Conservation (phyloP, 2,329 filamentous ascomycete species). For the Cladosporium sp. region DNA sequence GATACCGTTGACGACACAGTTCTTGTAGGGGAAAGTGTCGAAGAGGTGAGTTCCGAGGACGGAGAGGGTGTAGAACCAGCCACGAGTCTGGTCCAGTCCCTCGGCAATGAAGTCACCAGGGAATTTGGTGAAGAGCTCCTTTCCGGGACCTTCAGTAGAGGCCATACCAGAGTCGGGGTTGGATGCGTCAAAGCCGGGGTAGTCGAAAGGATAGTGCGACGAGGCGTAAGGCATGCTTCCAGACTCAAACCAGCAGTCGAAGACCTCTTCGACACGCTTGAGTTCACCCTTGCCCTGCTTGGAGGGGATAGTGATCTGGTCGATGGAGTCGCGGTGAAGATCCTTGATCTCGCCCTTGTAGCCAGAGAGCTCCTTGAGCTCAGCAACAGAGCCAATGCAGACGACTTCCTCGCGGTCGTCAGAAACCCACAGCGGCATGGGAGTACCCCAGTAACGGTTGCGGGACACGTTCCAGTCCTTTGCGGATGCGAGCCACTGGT, state of each 20-base stretch:
- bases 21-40: constrained; percentile 80
- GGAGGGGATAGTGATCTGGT: constrained; percentile 89
- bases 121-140: constrained; percentile 70
- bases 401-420: constrained; percentile 83
- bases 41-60: constrained; percentile 87
- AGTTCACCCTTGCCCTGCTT: constrained; percentile 80
- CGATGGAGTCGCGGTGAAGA: constrained; percentile 87
- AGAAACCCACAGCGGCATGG: constrained; percentile 85
- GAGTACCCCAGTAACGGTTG: constrained; percentile 94
- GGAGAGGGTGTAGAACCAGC: constrained; percentile 93
- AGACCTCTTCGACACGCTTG: constrained; percentile 78
- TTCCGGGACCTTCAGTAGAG: constrained; percentile 26
- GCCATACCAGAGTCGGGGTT: constrained; percentile 26
- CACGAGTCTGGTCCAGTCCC: constrained; percentile 86
- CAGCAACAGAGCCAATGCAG: constrained; percentile 77
- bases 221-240: constrained; percentile 93
- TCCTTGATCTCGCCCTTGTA: constrained; percentile 77
- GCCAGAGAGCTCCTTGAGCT: constrained; percentile 82
- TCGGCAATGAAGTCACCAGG: constrained; percentile 94
- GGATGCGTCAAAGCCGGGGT: constrained; percentile 53
- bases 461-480: constrained; percentile 94
- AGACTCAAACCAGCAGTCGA: constrained; percentile 97
- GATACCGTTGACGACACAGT: constrained; percentile 94
- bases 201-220: constrained; percentile 88
- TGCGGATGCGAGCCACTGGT: constrained; percentile 85